phyloP scores from a whole-genome alignment of 805 yeast genomes.

The Candida schatavii region DNA sequence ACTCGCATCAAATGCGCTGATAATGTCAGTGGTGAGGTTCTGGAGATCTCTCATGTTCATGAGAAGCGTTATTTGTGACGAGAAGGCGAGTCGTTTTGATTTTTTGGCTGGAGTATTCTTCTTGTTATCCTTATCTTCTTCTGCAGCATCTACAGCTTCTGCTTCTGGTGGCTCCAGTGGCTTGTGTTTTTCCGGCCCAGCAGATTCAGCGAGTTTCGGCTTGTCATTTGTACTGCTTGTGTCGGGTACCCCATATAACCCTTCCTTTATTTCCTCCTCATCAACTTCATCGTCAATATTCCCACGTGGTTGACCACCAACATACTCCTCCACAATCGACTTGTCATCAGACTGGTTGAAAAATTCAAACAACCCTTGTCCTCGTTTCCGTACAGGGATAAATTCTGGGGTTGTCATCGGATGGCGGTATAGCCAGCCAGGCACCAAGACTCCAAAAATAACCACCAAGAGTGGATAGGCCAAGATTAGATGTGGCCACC shows the following conservation, averaged over 20 bases:
- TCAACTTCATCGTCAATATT: slow-evolving; percentile 10
- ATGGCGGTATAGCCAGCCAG: slow-evolving; percentile 68
- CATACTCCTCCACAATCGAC: slow-evolving; percentile 20
- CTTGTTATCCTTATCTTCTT: background rate
- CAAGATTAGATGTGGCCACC: slow-evolving; percentile 67
- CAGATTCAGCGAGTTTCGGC: background rate
- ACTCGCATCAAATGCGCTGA: slow-evolving; percentile 46
- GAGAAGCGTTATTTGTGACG: slow-evolving; percentile 41
- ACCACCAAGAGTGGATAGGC: slow-evolving; percentile 60
- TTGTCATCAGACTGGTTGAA: slow-evolving; percentile 27
- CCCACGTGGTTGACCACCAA: slow-evolving; percentile 30
- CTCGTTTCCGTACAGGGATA: slow-evolving; percentile 45
- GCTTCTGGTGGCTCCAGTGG: background rate
- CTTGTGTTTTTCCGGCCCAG: background rate
- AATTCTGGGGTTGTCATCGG: slow-evolving; percentile 51
- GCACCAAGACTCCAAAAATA: slow-evolving; percentile 58
- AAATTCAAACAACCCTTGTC: slow-evolving; percentile 51
- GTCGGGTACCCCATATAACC: background rate
- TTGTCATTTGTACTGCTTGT: background rate
- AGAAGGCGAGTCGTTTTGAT: slow-evolving; percentile 11
- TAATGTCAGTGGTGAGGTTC: slow-evolving; percentile 53
- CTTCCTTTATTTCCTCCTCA: background rate
- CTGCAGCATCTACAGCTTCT: background rate
- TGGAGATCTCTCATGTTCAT: slow-evolving; percentile 75
- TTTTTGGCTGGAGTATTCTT: background rate